phyloP scores from a whole-genome alignment of 208 protist species.

The Leishmania tarentolae region DNA sequence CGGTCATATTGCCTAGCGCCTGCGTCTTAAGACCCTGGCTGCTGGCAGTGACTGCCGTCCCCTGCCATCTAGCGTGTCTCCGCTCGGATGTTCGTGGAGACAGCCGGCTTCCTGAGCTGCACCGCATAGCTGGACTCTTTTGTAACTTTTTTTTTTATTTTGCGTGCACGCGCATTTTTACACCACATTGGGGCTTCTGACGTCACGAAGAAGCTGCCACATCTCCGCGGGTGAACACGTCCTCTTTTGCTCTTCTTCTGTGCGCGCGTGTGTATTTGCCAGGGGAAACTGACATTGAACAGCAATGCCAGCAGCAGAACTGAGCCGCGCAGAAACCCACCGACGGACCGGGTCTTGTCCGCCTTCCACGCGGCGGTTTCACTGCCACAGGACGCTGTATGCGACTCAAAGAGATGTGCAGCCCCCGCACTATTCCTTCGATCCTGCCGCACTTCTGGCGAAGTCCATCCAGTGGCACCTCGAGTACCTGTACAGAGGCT shows the following conservation, averaged over 20 bases:
- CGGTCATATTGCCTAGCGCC: background rate
- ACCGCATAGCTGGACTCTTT: background rate
- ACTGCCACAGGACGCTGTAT: background rate
- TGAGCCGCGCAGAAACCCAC: background rate
- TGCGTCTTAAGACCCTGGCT: background rate
- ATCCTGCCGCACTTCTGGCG: constrained; percentile 11
- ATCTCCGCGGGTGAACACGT: background rate
- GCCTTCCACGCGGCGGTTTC: background rate
- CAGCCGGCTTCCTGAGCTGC: background rate
- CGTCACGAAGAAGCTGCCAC: background rate
- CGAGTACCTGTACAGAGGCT: constrained; percentile 9
- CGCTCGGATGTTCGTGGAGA: background rate
- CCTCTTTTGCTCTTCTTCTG: background rate
- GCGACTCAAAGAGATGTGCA: background rate
- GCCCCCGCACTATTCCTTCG: constrained; percentile 15
- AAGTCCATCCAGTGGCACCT: constrained; percentile 20
- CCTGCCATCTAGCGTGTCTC: background rate
- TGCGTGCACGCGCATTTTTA: background rate
- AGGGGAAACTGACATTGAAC: background rate
- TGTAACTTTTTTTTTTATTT: background rate
- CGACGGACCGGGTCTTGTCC: background rate
- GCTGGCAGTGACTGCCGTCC: too few species aligned
- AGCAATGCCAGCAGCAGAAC: background rate
- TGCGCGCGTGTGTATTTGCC: background rate
- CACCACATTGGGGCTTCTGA: background rate